Evolutionary conservation across 805 yeast genomes (phyloP).

Genomic region (Saccharomycopsis sp.): DNA sequence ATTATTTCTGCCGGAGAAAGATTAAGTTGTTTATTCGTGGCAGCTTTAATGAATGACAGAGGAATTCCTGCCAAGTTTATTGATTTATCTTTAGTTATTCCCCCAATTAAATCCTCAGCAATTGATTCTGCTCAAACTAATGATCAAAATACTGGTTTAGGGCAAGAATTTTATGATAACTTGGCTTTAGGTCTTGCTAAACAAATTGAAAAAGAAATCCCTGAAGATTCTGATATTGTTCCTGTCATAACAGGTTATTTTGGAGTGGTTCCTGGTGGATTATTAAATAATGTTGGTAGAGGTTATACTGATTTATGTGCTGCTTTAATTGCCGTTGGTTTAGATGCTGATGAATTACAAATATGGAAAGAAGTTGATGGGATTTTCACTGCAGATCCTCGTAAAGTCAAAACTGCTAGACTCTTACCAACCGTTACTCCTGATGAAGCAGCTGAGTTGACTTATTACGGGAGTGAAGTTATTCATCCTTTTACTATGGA

Average conservation of each 20-base stretch:
- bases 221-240: slow-evolving; percentile 30
- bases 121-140: slow-evolving; percentile 28
- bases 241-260: slow-evolving; percentile 96
- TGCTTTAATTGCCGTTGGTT: slow-evolving; percentile 89
- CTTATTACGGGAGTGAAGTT: slow-evolving; percentile 96
- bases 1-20: slow-evolving; percentile 94
- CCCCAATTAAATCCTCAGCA: slow-evolving; percentile 29
- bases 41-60: slow-evolving; percentile 71
- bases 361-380: slow-evolving; percentile 99
- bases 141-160: slow-evolving; percentile 42
- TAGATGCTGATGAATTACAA: slow-evolving; percentile 86
- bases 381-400: slow-evolving; percentile 95
- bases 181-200: slow-evolving; percentile 44
- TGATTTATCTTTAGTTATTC: slow-evolving; percentile 66
- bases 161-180: slow-evolving; percentile 50
- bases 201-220: slow-evolving; percentile 30
- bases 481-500: slow-evolving; percentile 99
- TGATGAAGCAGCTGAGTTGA: slow-evolving; percentile 96
- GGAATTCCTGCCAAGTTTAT: slow-evolving; percentile 73
- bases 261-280: slow-evolving; percentile 93
- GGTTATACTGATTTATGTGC: slow-evolving; percentile 98
- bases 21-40: slow-evolving; percentile 80
- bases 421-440: slow-evolving; percentile 85
- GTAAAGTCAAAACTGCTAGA: slow-evolving; percentile 87
- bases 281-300: slow-evolving; percentile 86